Evolutionary conservation across 345 rosid species (phyloP).

Genomic region (Citrus glauca): DNA sequence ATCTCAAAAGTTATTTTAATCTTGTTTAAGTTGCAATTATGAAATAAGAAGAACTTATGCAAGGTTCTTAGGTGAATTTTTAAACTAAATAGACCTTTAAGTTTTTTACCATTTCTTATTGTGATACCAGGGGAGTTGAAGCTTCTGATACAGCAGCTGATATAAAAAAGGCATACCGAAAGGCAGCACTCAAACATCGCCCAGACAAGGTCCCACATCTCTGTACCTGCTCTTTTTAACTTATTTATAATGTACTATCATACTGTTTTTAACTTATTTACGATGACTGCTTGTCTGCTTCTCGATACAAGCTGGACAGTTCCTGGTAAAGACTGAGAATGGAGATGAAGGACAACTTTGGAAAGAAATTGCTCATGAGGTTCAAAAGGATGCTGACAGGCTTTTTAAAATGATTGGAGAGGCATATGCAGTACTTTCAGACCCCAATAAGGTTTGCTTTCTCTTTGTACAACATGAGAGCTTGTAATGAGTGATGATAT

Average conservation of each 20-base stretch:
- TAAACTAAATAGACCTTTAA: not conserved
- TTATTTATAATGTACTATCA: not conserved
- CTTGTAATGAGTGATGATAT: slow-evolving; percentile 4
- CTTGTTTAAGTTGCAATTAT: not conserved
- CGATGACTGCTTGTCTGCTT: not conserved
- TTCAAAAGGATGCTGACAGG: slow-evolving; percentile 84
- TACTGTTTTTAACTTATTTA: not conserved
- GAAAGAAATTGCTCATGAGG: slow-evolving; percentile 77
- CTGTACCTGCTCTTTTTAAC: not conserved
- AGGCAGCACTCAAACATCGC: slow-evolving; percentile 95
- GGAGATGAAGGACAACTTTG: slow-evolving; percentile 66
- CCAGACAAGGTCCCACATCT: slow-evolving; percentile 80
- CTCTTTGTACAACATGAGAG: slow-evolving; percentile 2
- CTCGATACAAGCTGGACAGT: slow-evolving; percentile 64
- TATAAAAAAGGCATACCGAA: slow-evolving; percentile 90
- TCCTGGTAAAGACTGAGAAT: slow-evolving; percentile 69
- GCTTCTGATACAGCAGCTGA: slow-evolving; percentile 60
- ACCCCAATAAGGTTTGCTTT: slow-evolving; percentile 61
- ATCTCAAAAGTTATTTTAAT: not conserved
- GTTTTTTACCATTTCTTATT: slow-evolving; percentile 5
- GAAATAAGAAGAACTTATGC: not conserved
- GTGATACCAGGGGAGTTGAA: slow-evolving; percentile 71
- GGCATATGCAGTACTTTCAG: slow-evolving; percentile 93
- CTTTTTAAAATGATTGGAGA: slow-evolving; percentile 93
- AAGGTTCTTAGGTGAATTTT: not conserved